Percentiles rank a stretch among this genome's conserved stretches.
These are phyloP conservation scores for Ophiostoma perfectum DNA, from an alignment of 2,329 filamentous ascomycete species.

Conservation along the genomic window DNA sequence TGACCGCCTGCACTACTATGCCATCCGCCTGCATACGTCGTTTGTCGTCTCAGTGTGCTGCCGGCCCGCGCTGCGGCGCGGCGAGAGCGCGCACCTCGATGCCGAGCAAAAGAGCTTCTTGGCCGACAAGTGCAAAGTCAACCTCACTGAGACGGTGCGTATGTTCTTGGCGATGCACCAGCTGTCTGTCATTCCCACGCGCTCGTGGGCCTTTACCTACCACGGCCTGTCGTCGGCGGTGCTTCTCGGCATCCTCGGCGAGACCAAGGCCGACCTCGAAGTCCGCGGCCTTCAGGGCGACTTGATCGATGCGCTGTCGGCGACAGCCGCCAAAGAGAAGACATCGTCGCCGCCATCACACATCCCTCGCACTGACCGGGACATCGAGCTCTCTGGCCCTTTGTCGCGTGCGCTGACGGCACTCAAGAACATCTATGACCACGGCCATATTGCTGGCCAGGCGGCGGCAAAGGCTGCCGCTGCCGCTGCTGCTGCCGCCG, in stretches of 20 bases:
- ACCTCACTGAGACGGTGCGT: constrained; percentile 59
- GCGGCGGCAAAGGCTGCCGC: constrained; percentile 8
- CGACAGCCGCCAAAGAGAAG: constrained; percentile 58
- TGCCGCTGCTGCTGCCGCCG: background rate
- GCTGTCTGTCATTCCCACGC: constrained; percentile 59
- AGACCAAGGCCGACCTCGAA: constrained; percentile 59
- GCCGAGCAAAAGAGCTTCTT: constrained; percentile 49
- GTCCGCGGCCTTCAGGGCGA: constrained; percentile 60
- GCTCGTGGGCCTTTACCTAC: constrained; percentile 64
- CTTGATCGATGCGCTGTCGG: constrained; percentile 57
- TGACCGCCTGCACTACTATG: constrained; percentile 59
- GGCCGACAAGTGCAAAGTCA: constrained; percentile 55
- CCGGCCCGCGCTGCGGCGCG: constrained; percentile 53
- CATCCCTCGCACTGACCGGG: constrained; percentile 51
- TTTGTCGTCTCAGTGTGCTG: constrained; percentile 62
- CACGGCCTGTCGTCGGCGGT: constrained; percentile 61
- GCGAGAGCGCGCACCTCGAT: constrained; percentile 46
- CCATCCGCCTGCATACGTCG: constrained; percentile 58
- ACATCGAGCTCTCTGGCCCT: constrained; percentile 58
- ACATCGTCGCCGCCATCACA: constrained; percentile 46
- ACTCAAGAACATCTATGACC: constrained; percentile 61
- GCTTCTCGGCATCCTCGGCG: constrained; percentile 57
- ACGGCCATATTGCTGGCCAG: constrained; percentile 52
- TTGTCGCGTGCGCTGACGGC: constrained; percentile 56
- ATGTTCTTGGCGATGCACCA: constrained; percentile 68